Conservation (phyloP, 352 stramenopile genomes). For the Globisporangium alternatum region DNA sequence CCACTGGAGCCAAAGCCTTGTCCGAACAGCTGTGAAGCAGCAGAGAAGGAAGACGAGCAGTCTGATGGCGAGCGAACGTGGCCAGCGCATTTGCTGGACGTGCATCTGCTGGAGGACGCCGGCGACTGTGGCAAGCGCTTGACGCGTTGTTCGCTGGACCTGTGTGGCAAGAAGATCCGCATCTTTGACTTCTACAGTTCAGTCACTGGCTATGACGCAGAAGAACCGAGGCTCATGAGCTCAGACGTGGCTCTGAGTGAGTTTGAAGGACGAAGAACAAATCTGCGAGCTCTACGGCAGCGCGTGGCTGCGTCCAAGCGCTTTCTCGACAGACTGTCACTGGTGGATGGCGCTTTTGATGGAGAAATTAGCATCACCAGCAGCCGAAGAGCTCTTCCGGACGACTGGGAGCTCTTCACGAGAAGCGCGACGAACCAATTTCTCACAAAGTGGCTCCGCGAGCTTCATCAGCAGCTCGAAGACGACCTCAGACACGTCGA, state of each 20-base stretch:
- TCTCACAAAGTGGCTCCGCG: slow-evolving; percentile 8
- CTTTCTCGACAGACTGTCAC: slow-evolving; percentile 9
- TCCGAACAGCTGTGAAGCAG: slow-evolving; percentile 22
- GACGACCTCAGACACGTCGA: slow-evolving; percentile 4
- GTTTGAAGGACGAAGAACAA: not conserved
- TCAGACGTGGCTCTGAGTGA: not conserved
- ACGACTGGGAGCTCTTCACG: slow-evolving; percentile 4
- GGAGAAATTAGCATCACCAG: no score
- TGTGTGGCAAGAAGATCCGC: slow-evolving; percentile 63
- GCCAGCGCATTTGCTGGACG: slow-evolving; percentile 37
- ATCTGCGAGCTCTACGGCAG: slow-evolving; percentile 7
- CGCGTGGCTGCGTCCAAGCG: not conserved
- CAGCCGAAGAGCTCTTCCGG: not conserved
- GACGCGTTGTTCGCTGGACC: slow-evolving; percentile 47
- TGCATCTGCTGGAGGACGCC: slow-evolving; percentile 39
- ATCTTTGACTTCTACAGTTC: slow-evolving; percentile 32
- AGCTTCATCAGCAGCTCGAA: slow-evolving; percentile 6
- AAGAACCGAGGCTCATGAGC: slow-evolving; percentile 21
- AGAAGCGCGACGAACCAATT: slow-evolving; percentile 1
- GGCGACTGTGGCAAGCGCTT: slow-evolving; percentile 42
- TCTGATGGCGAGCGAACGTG: slow-evolving; percentile 7
- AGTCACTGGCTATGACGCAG: not conserved
- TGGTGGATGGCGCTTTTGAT: not conserved
- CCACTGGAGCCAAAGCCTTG: slow-evolving; percentile 41
- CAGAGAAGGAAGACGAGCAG: not conserved